Base-by-base conservation (phyloP, 2,329 filamentous ascomycete genomes). In the Exophiala sideris region DNA sequence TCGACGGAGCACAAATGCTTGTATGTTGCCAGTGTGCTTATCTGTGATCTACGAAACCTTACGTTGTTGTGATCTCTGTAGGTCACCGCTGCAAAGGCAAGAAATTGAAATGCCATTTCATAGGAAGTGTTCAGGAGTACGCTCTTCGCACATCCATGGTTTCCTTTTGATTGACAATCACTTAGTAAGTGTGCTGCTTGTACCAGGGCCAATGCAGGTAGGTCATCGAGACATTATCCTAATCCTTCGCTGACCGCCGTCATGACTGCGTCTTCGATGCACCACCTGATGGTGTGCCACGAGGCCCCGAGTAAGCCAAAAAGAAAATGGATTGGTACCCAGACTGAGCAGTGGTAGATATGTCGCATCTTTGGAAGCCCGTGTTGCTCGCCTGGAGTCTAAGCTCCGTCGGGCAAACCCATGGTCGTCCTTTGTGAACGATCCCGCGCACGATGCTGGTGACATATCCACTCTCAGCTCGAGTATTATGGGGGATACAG, bases 261-360 rank as follows among this genome's bases (percentile, higher is more conserved):
- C 21, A 29, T 57, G 59, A 61, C 45, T 61, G 59, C n/a, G 12
- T 50, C 9, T 59, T 57, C 48, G 59, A 61, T 55, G 48, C 35
- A 20, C 53, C 57, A 45, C 54, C 59, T 3, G 59, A 61, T 48
- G 56, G 56, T 24, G 44, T 59, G 8, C 50, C 58, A 4, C 45
- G 59, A 42, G 48, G 50, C 18, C 35, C 56, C 33, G 57, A 54
- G 59, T 61, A 52, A 32, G 46, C 34, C 20, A 48, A 5, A 36
- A 6, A n/a, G n/a, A 29, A 12, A 18, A n/a, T 38, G 33, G 41
- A 49, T 29, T 33, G n/a, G 12, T 36, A 12, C 2, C 10, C 4
- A 16, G 32, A 16, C 47, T 50, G 47, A 50, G 5, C 1, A 18
- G 3, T 24, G 11, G 36, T 34, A 60, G 59, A 56, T 62, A 62